Base-by-base conservation (phyloP, 495 filamentous ascomycete species). In the Xylaria intraflava region DNA sequence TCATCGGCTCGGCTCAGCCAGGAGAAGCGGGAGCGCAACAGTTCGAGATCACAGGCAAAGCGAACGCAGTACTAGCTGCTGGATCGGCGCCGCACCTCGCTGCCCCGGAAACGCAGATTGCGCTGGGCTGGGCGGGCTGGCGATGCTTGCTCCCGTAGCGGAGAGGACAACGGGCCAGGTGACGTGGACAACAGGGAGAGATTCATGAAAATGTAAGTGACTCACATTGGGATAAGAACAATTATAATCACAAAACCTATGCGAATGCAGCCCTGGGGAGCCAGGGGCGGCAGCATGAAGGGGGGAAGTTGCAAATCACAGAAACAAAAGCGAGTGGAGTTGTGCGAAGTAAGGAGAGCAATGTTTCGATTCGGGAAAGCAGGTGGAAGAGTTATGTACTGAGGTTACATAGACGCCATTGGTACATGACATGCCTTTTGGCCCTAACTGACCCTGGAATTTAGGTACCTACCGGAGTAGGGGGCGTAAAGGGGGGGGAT, bases 231-330 rank as follows among this genome's bases (percentile, higher is more conserved):
- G 58, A 69, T 57, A 62, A 62, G 51, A 64, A 68, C 60, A 65
- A 58, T 33, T 63, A 69, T 59, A 65, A 51, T 48, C 58, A 67
- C 64, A 69, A 20, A 58, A 62, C 61, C 51, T 55, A 55, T 55
- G 58, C 58, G 54, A 66, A 61, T 45, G 58, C 67, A 55, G 63
- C 62, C 69, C 66, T 66, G 68, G 68, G 66, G 62, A 67, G 66
- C 67, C 69, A 72, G 68, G 68, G 56, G 65, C 60, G 64, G 46
- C 62, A 63, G 62, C 60, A 59, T 49, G 51, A 50, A 41, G 51
- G 56, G 53, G 30, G 39, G 36, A 41, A 48, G 53, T 50, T 56
- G 46, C 46, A 49, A 56, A 56, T 56, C 40, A 39, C 40, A 50
- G 62, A 64, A 64, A 59, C 63, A 62, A 59, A 56, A 65, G 62